Evolutionary conservation across 2,329 filamentous ascomycete species (phyloP), one percentile per base, ranked within the genome.

Genomic region (Ceratocystis destructans): DNA sequence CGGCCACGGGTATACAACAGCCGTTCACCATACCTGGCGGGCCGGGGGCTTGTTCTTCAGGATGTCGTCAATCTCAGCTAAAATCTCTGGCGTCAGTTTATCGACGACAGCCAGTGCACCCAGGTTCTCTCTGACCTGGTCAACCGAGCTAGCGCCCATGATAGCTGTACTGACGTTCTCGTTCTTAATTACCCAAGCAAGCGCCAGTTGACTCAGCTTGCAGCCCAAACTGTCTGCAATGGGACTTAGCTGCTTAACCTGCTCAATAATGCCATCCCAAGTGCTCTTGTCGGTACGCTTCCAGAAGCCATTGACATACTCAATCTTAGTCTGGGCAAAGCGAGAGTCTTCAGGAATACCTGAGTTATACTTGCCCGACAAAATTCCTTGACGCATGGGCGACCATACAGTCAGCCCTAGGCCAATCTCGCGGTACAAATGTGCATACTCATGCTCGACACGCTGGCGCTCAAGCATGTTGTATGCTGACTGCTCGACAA

Each of bases 401-500:
- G 80, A 84, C 75, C 82, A 88, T 67, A 82, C 80, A 12, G 85
- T 87, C 48, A 87, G 76, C 2, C 85, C 85, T 1, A 84, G 77
- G 5, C 83, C 82, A 66, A 80, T 76, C 68, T 85, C 79, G 53
- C 81, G 77, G 74, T 85, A 87, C 31, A 88, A 76, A 68, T 82
- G 80, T 61, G 77, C 76, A 72, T 80, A 87, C 71, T 88, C 84
- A 63, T 76, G 76, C 76, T 88, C 85, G n/a, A 87, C 83, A 71
- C 82, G 82, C 69, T 83, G 75, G 28, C 85, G 81, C 57, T 76
- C 76, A 15, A 87, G 77, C 75, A 87, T 80, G 75, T 85, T 87
- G 76, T 88, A 87, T 63, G 81, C 77, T 1, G 85, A 85, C 75
- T 88, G 85, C 74, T 88, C 86, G 75, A 86, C 82, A 41, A 86